Evolutionary conservation across 768 basidiomycete species (phyloP).

Genomic region (Leccinum subgranulosum): DNA sequence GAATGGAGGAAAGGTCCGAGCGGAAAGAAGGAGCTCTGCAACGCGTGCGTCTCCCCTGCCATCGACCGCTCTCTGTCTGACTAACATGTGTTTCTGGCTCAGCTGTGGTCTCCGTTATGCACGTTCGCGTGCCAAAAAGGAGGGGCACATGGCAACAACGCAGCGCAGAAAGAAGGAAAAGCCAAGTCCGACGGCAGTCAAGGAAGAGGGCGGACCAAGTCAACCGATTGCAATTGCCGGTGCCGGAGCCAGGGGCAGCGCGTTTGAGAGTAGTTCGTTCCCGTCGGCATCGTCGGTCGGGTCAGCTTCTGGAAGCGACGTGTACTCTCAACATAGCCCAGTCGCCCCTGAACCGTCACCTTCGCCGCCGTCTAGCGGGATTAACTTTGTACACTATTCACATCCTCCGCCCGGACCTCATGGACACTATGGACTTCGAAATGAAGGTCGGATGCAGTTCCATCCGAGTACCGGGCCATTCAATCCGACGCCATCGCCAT

Average conservation of each 20-base stretch:
- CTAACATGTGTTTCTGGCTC: constrained; percentile 19
- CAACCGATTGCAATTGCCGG: constrained; percentile 44
- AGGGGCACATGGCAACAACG: constrained; percentile 50
- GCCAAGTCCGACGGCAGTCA: constrained; percentile 22
- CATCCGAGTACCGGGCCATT: constrained; percentile 22
- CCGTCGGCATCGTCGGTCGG: constrained; percentile 46
- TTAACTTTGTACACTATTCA: constrained; percentile 61
- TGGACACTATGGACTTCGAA: constrained; percentile 24
- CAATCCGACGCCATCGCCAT: constrained; percentile 45
- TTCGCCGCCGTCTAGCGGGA: constrained; percentile 55
- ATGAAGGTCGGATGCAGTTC: constrained; percentile 29
- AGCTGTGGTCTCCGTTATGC: constrained; percentile 87
- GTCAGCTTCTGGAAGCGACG: constrained; percentile 56
- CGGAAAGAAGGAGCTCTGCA: constrained; percentile 89
- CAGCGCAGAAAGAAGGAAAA: constrained; percentile 68
- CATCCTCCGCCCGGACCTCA: constrained; percentile 32
- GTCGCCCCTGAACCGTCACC: constrained; percentile 51
- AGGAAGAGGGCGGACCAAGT: constrained; percentile 26
- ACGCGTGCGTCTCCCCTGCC: constrained; percentile 62
- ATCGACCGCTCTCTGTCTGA: constrained; percentile 13
- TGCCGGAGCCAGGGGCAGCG: constrained; percentile 42
- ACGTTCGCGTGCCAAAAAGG: constrained; percentile 85
- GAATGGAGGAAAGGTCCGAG: constrained; percentile 92
- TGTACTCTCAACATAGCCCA: constrained; percentile 47
- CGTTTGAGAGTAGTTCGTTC: constrained; percentile 50